A percentile compares a stretch with the other conserved stretches of the same genome.
phyloP scores from a whole-genome alignment of 257 asterid species.

The Misopates orontium region DNA sequence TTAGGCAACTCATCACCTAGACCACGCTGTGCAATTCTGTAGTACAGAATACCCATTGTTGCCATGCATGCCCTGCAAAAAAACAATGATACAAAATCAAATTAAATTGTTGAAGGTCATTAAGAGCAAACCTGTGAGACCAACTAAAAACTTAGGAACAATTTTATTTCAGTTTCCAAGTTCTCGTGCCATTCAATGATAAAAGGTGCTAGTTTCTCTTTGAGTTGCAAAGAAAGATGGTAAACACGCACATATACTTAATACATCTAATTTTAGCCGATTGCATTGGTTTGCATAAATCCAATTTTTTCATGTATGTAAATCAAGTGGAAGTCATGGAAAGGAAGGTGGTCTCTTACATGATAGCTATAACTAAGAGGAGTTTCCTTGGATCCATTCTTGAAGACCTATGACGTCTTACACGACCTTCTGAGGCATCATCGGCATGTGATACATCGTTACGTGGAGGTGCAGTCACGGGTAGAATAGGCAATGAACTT shows the following conservation, averaged over 20 bases:
- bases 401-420: constrained; percentile 65
- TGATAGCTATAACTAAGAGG: constrained; percentile 77
- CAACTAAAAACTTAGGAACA: no score
- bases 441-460: constrained; percentile 68
- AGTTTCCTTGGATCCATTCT: constrained; percentile 96
- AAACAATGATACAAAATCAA: constrained; percentile 2
- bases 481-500: constrained; percentile 81
- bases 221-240: neutral
- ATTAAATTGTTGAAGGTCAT: no score
- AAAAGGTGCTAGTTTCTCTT: no score
- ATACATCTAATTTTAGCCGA: neutral
- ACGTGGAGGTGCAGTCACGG: constrained; percentile 86
- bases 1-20: constrained; percentile 54
- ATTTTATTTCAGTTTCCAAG: no score
- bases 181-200: neutral
- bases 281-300: neutral
- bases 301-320: constrained; percentile 3
- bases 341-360: constrained; percentile 42
- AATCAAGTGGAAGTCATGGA: constrained; percentile 7
- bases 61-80: constrained; percentile 93
- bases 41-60: constrained; percentile 90
- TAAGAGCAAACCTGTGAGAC: no score
- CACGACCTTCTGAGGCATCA: constrained; percentile 71
- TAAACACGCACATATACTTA: neutral
- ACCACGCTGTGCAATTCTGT: constrained; percentile 78